A percentile compares a stretch with the other conserved stretches of the same genome.
phyloP scores from a whole-genome alignment of 495 filamentous ascomycete genomes.

The Lepraria neglecta region DNA sequence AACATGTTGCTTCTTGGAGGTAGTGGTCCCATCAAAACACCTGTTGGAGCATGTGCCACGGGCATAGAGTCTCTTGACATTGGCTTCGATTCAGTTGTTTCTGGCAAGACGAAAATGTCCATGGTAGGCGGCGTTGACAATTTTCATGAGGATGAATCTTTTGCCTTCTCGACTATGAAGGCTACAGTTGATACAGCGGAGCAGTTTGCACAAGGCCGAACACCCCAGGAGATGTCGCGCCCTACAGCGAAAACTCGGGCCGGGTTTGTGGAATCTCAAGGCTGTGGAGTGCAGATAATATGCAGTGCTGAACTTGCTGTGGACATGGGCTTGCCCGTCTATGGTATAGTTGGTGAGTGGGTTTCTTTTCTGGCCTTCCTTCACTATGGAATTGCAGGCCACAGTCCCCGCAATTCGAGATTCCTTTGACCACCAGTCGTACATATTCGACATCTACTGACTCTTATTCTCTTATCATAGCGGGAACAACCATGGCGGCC shows the following conservation, averaged over 20 bases:
- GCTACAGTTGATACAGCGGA: slow-evolving; percentile 24
- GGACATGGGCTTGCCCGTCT: too few relatives aligned
- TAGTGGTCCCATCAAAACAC: slow-evolving; percentile 27
- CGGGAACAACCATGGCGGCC: slow-evolving; percentile 19
- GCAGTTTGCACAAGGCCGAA: slow-evolving; percentile 20
- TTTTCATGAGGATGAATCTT: slow-evolving; percentile 23
- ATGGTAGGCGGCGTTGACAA: slow-evolving; percentile 29
- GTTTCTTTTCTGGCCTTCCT: too few relatives aligned
- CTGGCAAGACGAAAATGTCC: slow-evolving; percentile 25
- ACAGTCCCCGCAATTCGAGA: too few relatives aligned
- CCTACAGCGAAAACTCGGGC: slow-evolving; percentile 23
- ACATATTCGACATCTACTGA: too few relatives aligned
- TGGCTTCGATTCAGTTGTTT: slow-evolving; percentile 22
- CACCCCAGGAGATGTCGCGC: slow-evolving; percentile 28
- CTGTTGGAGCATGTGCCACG: slow-evolving; percentile 30
- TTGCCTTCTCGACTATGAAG: slow-evolving; percentile 27
- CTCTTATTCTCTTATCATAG: slow-evolving; percentile 5
- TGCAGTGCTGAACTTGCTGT: too few relatives aligned
- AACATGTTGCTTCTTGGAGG: slow-evolving; percentile 28
- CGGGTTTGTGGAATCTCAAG: slow-evolving; percentile 29
- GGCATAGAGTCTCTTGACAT: slow-evolving; percentile 29
- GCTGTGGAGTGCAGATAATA: slow-evolving; percentile 15
- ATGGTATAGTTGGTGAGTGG: too few relatives aligned
- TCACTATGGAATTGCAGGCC: too few relatives aligned
- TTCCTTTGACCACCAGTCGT: too few relatives aligned